Conservation (phyloP, 352 stramenopile genomes). For the Globisporangium megalacanthum region DNA sequence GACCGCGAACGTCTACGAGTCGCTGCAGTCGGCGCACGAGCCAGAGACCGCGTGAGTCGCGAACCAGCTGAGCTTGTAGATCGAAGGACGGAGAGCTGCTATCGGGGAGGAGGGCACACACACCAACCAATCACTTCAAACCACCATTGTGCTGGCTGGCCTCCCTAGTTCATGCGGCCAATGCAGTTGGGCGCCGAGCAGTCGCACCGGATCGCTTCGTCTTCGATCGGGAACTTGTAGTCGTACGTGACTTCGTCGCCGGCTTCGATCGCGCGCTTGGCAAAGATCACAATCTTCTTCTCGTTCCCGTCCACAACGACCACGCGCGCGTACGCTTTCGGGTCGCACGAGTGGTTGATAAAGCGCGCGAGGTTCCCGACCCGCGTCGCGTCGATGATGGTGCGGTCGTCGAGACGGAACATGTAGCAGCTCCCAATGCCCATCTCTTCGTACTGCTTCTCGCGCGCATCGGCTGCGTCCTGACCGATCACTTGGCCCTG, state of each 20-base stretch:
- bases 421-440: slow-evolving; percentile 96
- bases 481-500: slow-evolving; percentile 92
- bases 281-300: slow-evolving; percentile 97
- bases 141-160: too few species aligned
- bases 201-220: slow-evolving; percentile 91
- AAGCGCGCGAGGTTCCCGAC: slow-evolving; percentile 93
- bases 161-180: slow-evolving; percentile 94
- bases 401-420: slow-evolving; percentile 94
- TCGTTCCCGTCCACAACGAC: slow-evolving; percentile 79
- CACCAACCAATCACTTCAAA: too few species aligned
- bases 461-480: slow-evolving; percentile 88
- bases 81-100: too few species aligned
- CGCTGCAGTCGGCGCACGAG: slow-evolving; percentile 21
- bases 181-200: slow-evolving; percentile 93
- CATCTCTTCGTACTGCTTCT: slow-evolving; percentile 92
- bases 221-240: slow-evolving; percentile 97
- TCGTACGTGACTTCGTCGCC: slow-evolving; percentile 96
- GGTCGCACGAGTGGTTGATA: slow-evolving; percentile 96
- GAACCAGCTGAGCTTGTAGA: too few species aligned
- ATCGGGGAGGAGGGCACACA: too few species aligned
- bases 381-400: slow-evolving; percentile 93
- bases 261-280: slow-evolving; percentile 84
- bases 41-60: too few species aligned
- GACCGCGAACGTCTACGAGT: slow-evolving; percentile 56
- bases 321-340: slow-evolving; percentile 93